phyloP scores from a whole-genome alignment of 2,329 filamentous ascomycete genomes.

The Penicillium verrucosum region DNA sequence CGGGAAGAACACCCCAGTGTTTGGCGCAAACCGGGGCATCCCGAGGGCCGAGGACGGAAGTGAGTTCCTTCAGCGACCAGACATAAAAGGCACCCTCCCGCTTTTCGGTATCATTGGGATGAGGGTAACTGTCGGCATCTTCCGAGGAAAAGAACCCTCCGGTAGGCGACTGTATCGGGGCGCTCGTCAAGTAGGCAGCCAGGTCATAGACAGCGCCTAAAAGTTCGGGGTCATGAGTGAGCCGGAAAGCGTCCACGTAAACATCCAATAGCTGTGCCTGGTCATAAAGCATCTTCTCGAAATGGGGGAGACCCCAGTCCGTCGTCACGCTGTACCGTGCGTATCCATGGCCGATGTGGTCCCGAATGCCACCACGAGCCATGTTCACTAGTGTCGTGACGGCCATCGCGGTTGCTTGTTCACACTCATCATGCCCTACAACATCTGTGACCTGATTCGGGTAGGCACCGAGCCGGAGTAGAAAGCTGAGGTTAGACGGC shows the following conservation, averaged over 20 bases:
- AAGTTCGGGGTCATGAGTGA: slow-evolving; percentile 66
- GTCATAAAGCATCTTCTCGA: slow-evolving; percentile 95
- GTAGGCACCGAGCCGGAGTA: slow-evolving; percentile 71
- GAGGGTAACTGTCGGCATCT: slow-evolving; percentile 79
- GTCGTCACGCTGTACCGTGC: slow-evolving; percentile 83
- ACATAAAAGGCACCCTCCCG: slow-evolving; percentile 91
- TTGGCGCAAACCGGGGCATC: slow-evolving; percentile 72
- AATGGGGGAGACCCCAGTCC: slow-evolving; percentile 93
- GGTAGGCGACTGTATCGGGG: slow-evolving; percentile 62
- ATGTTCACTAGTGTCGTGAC: slow-evolving; percentile 77
- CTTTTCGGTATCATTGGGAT: slow-evolving; percentile 72
- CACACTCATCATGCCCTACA: slow-evolving; percentile 77
- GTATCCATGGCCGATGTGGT: slow-evolving; percentile 75
- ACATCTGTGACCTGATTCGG: slow-evolving; percentile 74
- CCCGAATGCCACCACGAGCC: slow-evolving; percentile 67
- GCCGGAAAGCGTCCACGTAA: slow-evolving; percentile 81
- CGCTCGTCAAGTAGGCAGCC: slow-evolving; percentile 75
- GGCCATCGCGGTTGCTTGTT: slow-evolving; percentile 72
- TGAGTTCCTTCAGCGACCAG: slow-evolving; percentile 86
- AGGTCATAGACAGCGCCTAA: slow-evolving; percentile 76
- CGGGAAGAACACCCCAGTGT: slow-evolving; percentile 78
- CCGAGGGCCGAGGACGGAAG: slow-evolving; percentile 66
- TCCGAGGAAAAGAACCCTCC: slow-evolving; percentile 87
- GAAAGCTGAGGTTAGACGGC: slow-evolving; percentile 76
- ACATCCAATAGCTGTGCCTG: slow-evolving; percentile 80